Evolutionary conservation across 1,139 yeast species (phyloP).

Genomic region (Debaryomyces subglobosus): DNA sequence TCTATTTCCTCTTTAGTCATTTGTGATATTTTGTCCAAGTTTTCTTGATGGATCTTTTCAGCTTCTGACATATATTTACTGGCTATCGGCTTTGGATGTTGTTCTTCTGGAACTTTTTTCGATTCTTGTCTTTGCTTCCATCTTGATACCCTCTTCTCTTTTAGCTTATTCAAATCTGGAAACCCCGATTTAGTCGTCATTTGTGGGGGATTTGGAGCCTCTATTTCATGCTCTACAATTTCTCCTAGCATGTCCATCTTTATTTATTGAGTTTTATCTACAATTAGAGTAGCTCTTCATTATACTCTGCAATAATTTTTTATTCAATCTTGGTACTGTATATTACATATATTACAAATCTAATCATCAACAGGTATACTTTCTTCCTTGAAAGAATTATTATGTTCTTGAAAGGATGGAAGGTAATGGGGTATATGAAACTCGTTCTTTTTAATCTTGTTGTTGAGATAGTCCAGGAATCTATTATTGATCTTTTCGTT

Average conservation of each 20-base stretch:
- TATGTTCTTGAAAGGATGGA: neutral
- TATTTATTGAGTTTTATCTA: neutral
- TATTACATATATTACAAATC: conserved; percentile 1
- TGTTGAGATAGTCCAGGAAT: conserved; percentile 22
- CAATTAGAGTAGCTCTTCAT: neutral
- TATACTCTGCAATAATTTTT: neutral
- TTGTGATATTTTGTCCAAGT: conserved; percentile 58
- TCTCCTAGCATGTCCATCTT: conserved; percentile 75
- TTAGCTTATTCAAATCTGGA: conserved; percentile 39
- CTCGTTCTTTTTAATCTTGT: conserved; percentile 23
- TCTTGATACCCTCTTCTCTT: conserved; percentile 26
- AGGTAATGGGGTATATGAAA: conserved; percentile 26
- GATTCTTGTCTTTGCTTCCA: conserved; percentile 21
- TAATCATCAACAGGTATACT: neutral
- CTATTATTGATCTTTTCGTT: conserved; percentile 19
- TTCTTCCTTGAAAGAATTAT: neutral
- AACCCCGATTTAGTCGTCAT: conserved; percentile 39
- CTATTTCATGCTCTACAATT: conserved; percentile 67
- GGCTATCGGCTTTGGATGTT: neutral
- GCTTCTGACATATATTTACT: conserved; percentile 49
- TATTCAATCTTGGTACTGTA: conserved; percentile 1
- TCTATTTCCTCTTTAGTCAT: conserved; percentile 73
- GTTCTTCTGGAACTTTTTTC: conserved; percentile 2
- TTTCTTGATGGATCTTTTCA: conserved; percentile 77
- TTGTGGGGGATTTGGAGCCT: conserved; percentile 37